Evolutionary conservation across 2,329 filamentous ascomycete species (phyloP).

Genomic region (Pezicula rhizophila): DNA sequence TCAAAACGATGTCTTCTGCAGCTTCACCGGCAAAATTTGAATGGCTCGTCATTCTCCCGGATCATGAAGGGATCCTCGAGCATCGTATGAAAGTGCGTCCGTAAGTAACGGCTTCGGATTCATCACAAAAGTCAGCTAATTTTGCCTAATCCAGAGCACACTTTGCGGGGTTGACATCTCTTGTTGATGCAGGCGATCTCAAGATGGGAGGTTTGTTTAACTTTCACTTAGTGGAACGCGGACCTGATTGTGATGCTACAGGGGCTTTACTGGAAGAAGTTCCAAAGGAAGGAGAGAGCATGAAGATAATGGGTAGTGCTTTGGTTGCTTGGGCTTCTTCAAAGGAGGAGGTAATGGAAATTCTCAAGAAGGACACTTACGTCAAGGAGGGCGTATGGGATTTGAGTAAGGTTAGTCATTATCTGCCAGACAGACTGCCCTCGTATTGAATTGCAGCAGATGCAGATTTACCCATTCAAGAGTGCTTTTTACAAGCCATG

Average conservation of each 20-base stretch:
- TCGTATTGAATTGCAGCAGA: not conserved
- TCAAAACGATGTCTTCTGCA: conserved; percentile 3
- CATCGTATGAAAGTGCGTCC: conserved; percentile 53
- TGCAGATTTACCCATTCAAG: conserved; percentile 7
- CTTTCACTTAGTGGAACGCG: not conserved
- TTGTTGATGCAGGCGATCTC: not conserved
- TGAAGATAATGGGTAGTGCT: conserved; percentile 67
- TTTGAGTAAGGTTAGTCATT: conserved; percentile 47
- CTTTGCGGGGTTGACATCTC: not conserved
- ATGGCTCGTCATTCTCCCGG: conserved; percentile 61
- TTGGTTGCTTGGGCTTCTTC: conserved; percentile 60
- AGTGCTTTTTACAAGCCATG: conserved; percentile 3
- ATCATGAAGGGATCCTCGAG: conserved; percentile 50
- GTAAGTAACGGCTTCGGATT: conserved; percentile 31
- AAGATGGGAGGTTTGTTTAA: conserved; percentile 36
- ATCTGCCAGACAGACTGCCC: too few relatives aligned
- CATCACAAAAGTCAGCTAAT: not conserved
- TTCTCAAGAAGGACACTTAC: conserved; percentile 67
- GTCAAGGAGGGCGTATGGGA: conserved; percentile 69
- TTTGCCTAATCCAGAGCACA: not conserved
- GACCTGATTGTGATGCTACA: conserved; percentile 20
- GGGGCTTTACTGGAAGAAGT: conserved; percentile 61
- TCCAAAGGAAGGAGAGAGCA: conserved; percentile 51
- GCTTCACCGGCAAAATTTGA: conserved; percentile 37
- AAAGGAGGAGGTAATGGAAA: conserved; percentile 59